phyloP scores from a whole-genome alignment of 2,329 filamentous ascomycete species.

The Gaeumannomyces tritici region DNA sequence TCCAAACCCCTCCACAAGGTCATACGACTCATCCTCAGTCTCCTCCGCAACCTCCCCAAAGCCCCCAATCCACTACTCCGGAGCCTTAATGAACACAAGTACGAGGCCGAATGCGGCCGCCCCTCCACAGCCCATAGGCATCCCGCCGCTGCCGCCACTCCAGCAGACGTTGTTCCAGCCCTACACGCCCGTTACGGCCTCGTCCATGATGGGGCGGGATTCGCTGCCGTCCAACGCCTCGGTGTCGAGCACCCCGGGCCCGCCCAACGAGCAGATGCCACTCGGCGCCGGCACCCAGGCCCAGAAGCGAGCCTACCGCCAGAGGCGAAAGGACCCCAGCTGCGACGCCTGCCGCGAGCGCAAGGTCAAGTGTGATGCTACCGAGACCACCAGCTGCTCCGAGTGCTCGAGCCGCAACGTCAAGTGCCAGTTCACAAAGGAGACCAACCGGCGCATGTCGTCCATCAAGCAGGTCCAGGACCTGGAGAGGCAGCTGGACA shows the following conservation, averaged over 20 bases:
- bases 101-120: constrained; percentile 38
- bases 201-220: constrained; percentile 45
- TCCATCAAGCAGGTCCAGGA: constrained; percentile 99
- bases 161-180: constrained; percentile 36
- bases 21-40: constrained; percentile 55
- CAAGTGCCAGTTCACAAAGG: constrained; percentile 97
- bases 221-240: constrained; percentile 52
- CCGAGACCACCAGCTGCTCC: constrained; percentile 90
- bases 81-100: constrained; percentile 41
- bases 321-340: constrained; percentile 90
- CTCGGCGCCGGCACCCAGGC: constrained; percentile 43
- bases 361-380: constrained; percentile 87
- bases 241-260: constrained; percentile 42
- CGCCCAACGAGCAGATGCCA: constrained; percentile 22
- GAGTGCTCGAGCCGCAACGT: constrained; percentile 95
- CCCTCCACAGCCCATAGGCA: constrained; percentile 42
- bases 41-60: constrained; percentile 53
- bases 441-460: constrained; percentile 97
- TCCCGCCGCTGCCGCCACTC: constrained; percentile 39
- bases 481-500: constrained; percentile 80
- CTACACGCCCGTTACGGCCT: constrained; percentile 40
- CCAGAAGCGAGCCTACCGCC: constrained; percentile 89
- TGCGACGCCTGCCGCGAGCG: constrained; percentile 92
- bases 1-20: constrained; percentile 50
- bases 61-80: constrained; percentile 39